These are phyloP conservation scores for Ambrosiella beaveri DNA, from an alignment of 2,329 filamentous ascomycete genomes.

Conservation along the genomic window DNA sequence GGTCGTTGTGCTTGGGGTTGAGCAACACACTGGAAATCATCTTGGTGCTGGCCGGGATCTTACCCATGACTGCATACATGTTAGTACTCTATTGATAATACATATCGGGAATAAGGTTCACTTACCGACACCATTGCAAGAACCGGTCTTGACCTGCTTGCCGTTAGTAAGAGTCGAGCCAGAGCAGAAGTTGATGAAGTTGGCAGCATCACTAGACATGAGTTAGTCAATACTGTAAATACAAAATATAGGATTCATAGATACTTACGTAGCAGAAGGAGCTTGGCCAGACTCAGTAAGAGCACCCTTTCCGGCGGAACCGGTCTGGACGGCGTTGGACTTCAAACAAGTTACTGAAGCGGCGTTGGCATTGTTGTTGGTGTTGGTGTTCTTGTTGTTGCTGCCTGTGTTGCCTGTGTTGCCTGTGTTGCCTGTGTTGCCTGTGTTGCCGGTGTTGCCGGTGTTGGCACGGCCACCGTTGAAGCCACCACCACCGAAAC, in stretches of 20 bases:
- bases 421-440: slow-evolving; percentile 15
- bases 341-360: slow-evolving; percentile 23
- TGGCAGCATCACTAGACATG: slow-evolving; percentile 32
- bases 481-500: not conserved
- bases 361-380: slow-evolving; percentile 16
- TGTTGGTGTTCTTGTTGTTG: slow-evolving; percentile 17
- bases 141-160: slow-evolving; percentile 37
- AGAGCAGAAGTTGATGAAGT: slow-evolving; percentile 47
- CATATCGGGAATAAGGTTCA: slow-evolving; percentile 13
- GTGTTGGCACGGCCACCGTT: slow-evolving; percentile 12
- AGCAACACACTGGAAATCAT: slow-evolving; percentile 42
- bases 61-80: slow-evolving; percentile 35
- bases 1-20: slow-evolving; percentile 34
- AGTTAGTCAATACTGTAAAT: slow-evolving; percentile 14
- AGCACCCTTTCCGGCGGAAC: slow-evolving; percentile 32
- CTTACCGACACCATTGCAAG: slow-evolving; percentile 46
- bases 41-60: slow-evolving; percentile 35
- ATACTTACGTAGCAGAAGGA: slow-evolving; percentile 33
- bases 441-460: slow-evolving; percentile 15
- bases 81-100: slow-evolving; percentile 14
- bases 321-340: slow-evolving; percentile 30
- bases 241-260: not conserved
- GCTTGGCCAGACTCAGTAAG: slow-evolving; percentile 30
- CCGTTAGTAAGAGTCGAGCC: slow-evolving; percentile 42
- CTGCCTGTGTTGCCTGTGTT: slow-evolving; percentile 15